Evolutionary conservation across 2,329 filamentous ascomycete species (phyloP), one percentile per base, ranked within the genome.

Genomic region (Penicillium sp.): DNA sequence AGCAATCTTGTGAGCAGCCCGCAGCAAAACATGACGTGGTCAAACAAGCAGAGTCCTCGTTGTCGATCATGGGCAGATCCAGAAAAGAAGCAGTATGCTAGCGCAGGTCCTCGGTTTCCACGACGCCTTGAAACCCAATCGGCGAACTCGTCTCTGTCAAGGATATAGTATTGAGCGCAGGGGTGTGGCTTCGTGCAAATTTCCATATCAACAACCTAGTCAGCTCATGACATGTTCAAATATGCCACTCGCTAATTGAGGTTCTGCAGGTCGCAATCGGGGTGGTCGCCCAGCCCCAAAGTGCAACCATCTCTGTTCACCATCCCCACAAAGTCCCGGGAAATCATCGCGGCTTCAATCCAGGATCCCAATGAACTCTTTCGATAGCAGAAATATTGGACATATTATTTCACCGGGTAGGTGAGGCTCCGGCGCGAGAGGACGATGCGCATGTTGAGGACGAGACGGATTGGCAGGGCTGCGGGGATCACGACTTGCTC

Each of bases 401-500:
- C 23, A 44, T 27, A 41, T 30, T 51, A 38, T 42, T 45, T 48
- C 44, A 43, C 41, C 51, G 32, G 52, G 19, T 47, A 32, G 40
- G 41, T 45, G 57, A 47, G 52, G 50, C 34, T 48, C 41, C 50
- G 53, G 60, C 51, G 59, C 51, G 47, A 39, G 39, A 55, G 43
- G 49, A 50, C 27, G 56, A 55, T 64, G 62, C 62, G 62, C 60
- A 49, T 55, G 51, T 53, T 46, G 43, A 53, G 46, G 40, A 44
- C 19, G 38, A 44, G 48, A 43, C 40, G 45, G 51, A 51, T 44
- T 59, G 44, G 46, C 42, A 51, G 58, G 53, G 49, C 50, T 55
- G 51, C 51, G 57, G 50, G 57, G 53, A 39, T 47, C 53, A 51
- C 40, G 55, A 56, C 51, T 58, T 55, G 41, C 47, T 52, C 32